Percentiles rank a stretch among this genome's conserved stretches.
Conservation (phyloP, 495 filamentous ascomycete genomes). For the Penicillium pancosmium region DNA sequence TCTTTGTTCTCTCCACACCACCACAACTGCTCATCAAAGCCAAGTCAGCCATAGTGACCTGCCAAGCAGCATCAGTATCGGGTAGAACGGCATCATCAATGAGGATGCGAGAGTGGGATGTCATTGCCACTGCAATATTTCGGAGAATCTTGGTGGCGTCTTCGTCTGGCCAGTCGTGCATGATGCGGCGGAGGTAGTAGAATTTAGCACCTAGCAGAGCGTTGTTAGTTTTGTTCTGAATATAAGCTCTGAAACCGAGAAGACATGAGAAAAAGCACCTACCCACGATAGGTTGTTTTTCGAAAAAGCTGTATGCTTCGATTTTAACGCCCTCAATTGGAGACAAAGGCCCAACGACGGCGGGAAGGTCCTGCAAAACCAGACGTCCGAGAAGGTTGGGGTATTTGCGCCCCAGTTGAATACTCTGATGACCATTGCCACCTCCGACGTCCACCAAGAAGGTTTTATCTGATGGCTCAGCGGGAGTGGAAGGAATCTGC, state of each 20-base stretch:
- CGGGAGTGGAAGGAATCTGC: slow-evolving; percentile 9
- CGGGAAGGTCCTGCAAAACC: slow-evolving; percentile 56
- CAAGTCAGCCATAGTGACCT: slow-evolving; percentile 36
- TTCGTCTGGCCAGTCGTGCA: slow-evolving; percentile 44
- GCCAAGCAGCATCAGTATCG: slow-evolving; percentile 33
- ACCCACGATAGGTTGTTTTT: slow-evolving; percentile 50
- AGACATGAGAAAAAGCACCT: not conserved
- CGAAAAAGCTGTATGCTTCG: slow-evolving; percentile 53
- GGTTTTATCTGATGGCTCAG: slow-evolving; percentile 16
- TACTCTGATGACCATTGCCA: slow-evolving; percentile 54
- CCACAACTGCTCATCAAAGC: slow-evolving; percentile 40
- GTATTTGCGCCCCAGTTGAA: slow-evolving; percentile 44
- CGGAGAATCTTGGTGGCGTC: slow-evolving; percentile 35
- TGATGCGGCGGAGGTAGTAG: slow-evolving; percentile 46
- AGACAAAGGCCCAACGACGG: slow-evolving; percentile 38
- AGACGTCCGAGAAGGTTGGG: slow-evolving; percentile 46
- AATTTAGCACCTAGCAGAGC: slow-evolving; percentile 33
- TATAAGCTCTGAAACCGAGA: not conserved
- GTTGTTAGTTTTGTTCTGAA: not conserved
- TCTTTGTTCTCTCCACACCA: slow-evolving; percentile 36
- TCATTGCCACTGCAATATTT: slow-evolving; percentile 37
- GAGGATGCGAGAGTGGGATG: slow-evolving; percentile 37
- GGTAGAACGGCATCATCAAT: slow-evolving; percentile 46
- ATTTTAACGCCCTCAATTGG: slow-evolving; percentile 48
- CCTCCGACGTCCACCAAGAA: slow-evolving; percentile 60